Evolutionary conservation across 345 rosid genomes (phyloP).

Genomic region (Boechera stricta): DNA sequence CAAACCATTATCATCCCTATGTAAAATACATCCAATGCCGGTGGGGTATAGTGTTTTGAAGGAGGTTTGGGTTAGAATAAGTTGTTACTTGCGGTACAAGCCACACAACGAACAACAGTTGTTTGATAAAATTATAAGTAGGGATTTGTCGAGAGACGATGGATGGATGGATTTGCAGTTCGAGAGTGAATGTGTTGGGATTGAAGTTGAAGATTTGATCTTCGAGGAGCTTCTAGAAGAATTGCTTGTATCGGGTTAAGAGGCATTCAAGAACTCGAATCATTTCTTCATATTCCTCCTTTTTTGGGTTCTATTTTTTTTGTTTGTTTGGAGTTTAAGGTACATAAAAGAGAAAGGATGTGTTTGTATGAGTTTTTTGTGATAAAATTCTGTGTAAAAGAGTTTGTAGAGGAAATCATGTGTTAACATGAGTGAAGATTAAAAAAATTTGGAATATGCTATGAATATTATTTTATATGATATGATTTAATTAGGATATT

Average conservation of each 20-base stretch:
- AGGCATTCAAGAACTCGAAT: background rate
- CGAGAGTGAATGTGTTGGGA: conserved; percentile 69
- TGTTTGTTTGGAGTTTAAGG: conserved; percentile 39
- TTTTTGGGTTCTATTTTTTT: background rate
- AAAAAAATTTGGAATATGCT: background rate
- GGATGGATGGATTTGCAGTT: conserved; percentile 90
- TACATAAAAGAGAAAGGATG: conserved; percentile 25
- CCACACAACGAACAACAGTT: conserved; percentile 49
- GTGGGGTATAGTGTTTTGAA: conserved; percentile 59
- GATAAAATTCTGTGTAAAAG: conserved; percentile 16
- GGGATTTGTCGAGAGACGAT: conserved; percentile 58
- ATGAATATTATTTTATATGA: no score
- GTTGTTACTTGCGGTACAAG: conserved; percentile 54
- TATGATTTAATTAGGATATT: no score
- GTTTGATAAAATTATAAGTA: conserved; percentile 52
- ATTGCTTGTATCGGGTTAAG: conserved; percentile 21
- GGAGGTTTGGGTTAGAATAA: conserved; percentile 72
- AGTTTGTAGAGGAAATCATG: background rate
- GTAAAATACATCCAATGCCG: conserved; percentile 64
- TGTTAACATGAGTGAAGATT: background rate
- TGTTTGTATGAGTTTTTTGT: conserved; percentile 8
- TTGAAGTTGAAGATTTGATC: conserved; percentile 73
- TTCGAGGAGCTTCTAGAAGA: conserved; percentile 78
- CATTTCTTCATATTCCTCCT: background rate
- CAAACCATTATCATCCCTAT: conserved; percentile 54